Percentiles rank a stretch among this genome's conserved stretches.
phyloP scores from a whole-genome alignment of 2,329 filamentous ascomycete species.

The Ilyonectria sp. region DNA sequence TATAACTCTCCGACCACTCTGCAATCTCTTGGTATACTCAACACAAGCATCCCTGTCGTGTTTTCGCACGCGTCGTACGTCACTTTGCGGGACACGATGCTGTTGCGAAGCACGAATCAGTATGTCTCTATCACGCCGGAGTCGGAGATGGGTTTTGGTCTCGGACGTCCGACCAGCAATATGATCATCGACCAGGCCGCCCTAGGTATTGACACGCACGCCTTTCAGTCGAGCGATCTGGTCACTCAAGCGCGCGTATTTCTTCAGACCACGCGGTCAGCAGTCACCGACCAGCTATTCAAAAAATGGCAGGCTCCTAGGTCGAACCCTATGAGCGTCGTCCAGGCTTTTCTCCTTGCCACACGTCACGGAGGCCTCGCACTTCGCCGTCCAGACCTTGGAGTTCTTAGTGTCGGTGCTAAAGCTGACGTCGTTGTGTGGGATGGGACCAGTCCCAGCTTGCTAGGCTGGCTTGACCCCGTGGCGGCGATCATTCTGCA shows the following conservation, averaged over 20 bases:
- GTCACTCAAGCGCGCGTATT: constrained; percentile 68
- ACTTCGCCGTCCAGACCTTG: constrained; percentile 65
- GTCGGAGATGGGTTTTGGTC: constrained; percentile 73
- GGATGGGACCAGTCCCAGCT: constrained; percentile 61
- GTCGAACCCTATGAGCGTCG: constrained; percentile 66
- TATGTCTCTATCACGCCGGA: constrained; percentile 72
- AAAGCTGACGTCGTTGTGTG: constrained; percentile 70
- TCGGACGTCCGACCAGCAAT: constrained; percentile 61
- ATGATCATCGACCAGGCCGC: constrained; percentile 65
- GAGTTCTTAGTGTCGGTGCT: constrained; percentile 63
- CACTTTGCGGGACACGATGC: constrained; percentile 54
- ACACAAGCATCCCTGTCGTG: constrained; percentile 63
- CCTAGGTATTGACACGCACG: constrained; percentile 69
- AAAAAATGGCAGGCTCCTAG: constrained; percentile 59
- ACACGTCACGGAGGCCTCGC: constrained; percentile 68
- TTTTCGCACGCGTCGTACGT: constrained; percentile 67
- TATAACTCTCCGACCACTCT: constrained; percentile 34
- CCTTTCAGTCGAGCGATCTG: constrained; percentile 66
- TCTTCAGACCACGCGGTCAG: constrained; percentile 62
- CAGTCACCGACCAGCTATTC: constrained; percentile 57
- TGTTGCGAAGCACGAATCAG: constrained; percentile 65
- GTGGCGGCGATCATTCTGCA: constrained; percentile 71
- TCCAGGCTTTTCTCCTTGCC: constrained; percentile 70
- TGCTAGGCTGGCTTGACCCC: constrained; percentile 70
- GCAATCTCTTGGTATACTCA: constrained; percentile 56